phyloP scores from a whole-genome alignment of 257 asterid species.

The Striga asiatica region DNA sequence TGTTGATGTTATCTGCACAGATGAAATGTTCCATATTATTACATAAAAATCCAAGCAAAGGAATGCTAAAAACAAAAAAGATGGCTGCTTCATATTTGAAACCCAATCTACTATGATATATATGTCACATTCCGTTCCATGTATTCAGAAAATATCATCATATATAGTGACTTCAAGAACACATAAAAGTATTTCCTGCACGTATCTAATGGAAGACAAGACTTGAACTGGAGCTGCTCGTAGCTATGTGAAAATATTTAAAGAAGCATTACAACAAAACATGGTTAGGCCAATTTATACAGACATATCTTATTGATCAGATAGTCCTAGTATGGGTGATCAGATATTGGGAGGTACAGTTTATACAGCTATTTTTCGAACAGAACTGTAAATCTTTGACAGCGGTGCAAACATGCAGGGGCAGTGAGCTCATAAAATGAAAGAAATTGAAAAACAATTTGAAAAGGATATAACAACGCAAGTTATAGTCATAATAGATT shows the following conservation, averaged over 20 bases:
- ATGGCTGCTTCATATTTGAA: too few relatives aligned
- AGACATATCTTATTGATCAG: background rate
- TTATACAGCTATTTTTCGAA: background rate
- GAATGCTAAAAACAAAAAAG: too few relatives aligned
- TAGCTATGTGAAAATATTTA: too few relatives aligned
- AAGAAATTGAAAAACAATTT: background rate
- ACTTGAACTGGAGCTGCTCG: too few relatives aligned
- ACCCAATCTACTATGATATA: too few relatives aligned
- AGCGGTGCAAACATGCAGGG: background rate
- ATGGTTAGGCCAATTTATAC: too few relatives aligned
- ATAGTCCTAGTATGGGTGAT: conserved; percentile 3
- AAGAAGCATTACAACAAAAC: too few relatives aligned
- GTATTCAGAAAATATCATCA: too few relatives aligned
- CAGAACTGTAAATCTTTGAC: background rate
- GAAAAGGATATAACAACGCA: background rate
- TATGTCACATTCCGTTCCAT: too few relatives aligned
- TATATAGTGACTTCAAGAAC: too few relatives aligned
- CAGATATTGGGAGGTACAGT: background rate
- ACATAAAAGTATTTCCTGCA: too few relatives aligned
- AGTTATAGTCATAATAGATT: background rate
- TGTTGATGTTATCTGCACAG: conserved; percentile 81
- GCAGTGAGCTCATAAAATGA: conserved; percentile 1
- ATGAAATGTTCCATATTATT: conserved; percentile 16
- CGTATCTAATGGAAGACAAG: too few relatives aligned
- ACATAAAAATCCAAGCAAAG: conserved; percentile 3